A percentile compares a stretch with the other conserved stretches of the same genome.
Conservation (phyloP, 179 eudicot species). For the Vitellaria paradoxa region DNA sequence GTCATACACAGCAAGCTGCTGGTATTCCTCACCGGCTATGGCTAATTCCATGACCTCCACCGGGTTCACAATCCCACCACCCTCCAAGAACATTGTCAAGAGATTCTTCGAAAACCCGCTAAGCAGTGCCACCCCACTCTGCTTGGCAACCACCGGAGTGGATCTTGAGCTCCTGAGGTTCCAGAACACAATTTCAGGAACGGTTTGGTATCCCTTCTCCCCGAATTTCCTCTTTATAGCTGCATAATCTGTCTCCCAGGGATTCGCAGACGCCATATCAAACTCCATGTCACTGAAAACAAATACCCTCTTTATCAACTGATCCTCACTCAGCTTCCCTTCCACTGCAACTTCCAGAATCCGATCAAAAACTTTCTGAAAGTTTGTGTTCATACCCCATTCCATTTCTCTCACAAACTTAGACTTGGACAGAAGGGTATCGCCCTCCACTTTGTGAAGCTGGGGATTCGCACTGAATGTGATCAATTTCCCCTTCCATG, state of each 20-base stretch:
- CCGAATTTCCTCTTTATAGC: slow-evolving; percentile 13
- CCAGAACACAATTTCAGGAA: slow-evolving; percentile 21
- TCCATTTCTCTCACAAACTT: slow-evolving; percentile 16
- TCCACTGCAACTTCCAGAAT: slow-evolving; percentile 12
- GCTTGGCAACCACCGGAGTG: slow-evolving; percentile 13
- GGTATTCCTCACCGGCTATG: not conserved
- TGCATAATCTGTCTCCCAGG: slow-evolving; percentile 17
- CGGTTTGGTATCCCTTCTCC: slow-evolving; percentile 6
- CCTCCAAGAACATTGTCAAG: slow-evolving; percentile 7
- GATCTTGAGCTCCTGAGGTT: slow-evolving; percentile 10
- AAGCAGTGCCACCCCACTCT: slow-evolving; percentile 20
- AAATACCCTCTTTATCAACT: slow-evolving; percentile 15
- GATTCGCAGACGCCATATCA: slow-evolving; percentile 2
- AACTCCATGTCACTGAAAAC: slow-evolving; percentile 20
- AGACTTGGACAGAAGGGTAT: slow-evolving; percentile 1
- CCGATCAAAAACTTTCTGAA: slow-evolving; percentile 14
- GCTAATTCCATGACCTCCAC: slow-evolving; percentile 8
- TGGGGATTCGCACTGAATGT: slow-evolving; percentile 9
- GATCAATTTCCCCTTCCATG: slow-evolving; percentile 17
- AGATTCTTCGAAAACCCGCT: slow-evolving; percentile 17
- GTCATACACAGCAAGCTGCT: not conserved
- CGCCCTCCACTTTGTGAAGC: slow-evolving; percentile 1
- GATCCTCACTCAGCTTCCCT: slow-evolving; percentile 7
- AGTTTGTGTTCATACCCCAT: slow-evolving; percentile 15
- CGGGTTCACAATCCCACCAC: not conserved